phyloP scores from a whole-genome alignment of 1,139 yeast species.

The Hyphopichia khmerensis region DNA sequence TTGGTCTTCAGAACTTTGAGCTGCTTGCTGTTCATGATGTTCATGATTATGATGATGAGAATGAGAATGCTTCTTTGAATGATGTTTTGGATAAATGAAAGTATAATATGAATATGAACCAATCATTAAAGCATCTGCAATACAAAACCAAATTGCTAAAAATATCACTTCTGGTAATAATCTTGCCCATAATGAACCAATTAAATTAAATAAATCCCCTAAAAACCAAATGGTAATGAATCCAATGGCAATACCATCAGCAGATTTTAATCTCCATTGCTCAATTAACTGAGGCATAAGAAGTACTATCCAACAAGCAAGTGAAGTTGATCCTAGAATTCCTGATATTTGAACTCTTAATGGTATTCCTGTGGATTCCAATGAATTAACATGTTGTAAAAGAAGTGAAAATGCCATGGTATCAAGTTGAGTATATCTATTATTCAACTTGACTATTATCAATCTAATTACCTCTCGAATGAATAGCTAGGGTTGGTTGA shows the following conservation, averaged over 20 bases:
- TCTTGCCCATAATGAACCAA: slow-evolving; percentile 71
- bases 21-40: slow-evolving; percentile 9
- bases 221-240: slow-evolving; percentile 70
- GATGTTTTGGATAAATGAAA: slow-evolving; percentile 39
- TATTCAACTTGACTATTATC: too few relatives aligned
- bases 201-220: slow-evolving; percentile 69
- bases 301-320: slow-evolving; percentile 80
- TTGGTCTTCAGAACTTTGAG: slow-evolving; percentile 8
- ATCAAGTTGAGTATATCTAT: too few relatives aligned
- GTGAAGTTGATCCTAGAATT: slow-evolving; percentile 64
- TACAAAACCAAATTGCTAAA: slow-evolving; percentile 72
- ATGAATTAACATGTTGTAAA: not conserved
- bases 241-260: slow-evolving; percentile 75
- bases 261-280: slow-evolving; percentile 76
- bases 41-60: slow-evolving; percentile 7
- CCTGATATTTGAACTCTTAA: slow-evolving; percentile 42
- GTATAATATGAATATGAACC: slow-evolving; percentile 60
- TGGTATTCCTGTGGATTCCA: not conserved
- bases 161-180: slow-evolving; percentile 68
- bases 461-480: too few relatives aligned
- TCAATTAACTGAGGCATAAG: slow-evolving; percentile 78
- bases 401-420: not conserved
- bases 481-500: too few relatives aligned
- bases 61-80: slow-evolving; percentile 14
- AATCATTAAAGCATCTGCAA: slow-evolving; percentile 66